A percentile compares a stretch with the other conserved stretches of the same genome.
Evolutionary conservation across 805 yeast species (phyloP).

Genomic region (Myxozyma geophila): DNA sequence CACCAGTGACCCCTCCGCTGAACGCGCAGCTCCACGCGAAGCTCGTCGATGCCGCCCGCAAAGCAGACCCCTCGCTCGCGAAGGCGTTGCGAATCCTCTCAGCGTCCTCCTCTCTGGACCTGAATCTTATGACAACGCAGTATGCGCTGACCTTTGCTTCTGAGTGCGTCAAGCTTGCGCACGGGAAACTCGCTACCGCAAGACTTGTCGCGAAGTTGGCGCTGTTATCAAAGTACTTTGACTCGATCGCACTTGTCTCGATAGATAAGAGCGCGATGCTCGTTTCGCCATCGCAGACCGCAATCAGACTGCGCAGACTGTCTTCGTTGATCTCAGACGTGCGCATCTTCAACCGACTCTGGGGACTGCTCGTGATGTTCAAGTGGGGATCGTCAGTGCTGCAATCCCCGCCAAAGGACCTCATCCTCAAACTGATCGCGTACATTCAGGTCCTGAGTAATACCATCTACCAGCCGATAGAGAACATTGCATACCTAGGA

Average conservation of each 20-base stretch:
- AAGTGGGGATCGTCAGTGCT: constrained; percentile 47
- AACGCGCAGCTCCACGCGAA: constrained; percentile 17
- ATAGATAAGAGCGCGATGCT: background rate
- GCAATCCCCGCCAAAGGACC: constrained; percentile 43
- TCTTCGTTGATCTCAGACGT: constrained; percentile 42
- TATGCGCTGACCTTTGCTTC: constrained; percentile 24
- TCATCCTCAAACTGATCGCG: constrained; percentile 41
- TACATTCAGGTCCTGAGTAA: constrained; percentile 47
- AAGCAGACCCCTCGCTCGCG: constrained; percentile 21
- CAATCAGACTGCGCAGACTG: constrained; percentile 23
- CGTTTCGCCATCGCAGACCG: constrained; percentile 16
- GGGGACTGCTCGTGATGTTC: constrained; percentile 46
- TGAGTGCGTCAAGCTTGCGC: constrained; percentile 12
- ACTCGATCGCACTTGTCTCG: constrained; percentile 9
- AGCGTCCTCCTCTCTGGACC: constrained; percentile 25
- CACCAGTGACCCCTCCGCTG: constrained; percentile 5
- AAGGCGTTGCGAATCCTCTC: constrained; percentile 25
- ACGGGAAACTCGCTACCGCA: constrained; percentile 9
- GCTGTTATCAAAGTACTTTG: constrained; percentile 8
- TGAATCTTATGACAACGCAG: constrained; percentile 34
- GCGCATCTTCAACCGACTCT: constrained; percentile 48
- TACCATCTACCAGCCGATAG: constrained; percentile 48
- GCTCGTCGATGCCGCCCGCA: constrained; percentile 9
- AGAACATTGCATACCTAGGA: constrained; percentile 49
- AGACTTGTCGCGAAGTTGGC: background rate